phyloP scores from a whole-genome alignment of 1,284 basidiomycete genomes.

The Malassezia obtusa region DNA sequence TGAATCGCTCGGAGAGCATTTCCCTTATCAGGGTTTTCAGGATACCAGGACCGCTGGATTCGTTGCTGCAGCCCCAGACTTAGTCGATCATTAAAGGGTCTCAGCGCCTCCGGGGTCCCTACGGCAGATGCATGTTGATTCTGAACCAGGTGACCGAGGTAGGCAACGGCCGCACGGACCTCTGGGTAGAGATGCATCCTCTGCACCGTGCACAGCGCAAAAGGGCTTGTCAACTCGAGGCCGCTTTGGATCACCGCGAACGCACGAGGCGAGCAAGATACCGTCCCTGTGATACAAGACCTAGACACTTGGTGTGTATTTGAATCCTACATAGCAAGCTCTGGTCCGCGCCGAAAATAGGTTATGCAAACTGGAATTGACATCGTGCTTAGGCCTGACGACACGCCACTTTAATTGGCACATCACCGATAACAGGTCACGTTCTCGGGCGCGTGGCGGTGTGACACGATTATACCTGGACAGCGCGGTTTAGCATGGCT shows the following conservation, averaged over 20 bases:
- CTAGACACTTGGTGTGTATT: too few species aligned
- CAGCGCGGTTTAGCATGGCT: not conserved
- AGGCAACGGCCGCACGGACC: not conserved
- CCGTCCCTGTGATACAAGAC: too few species aligned
- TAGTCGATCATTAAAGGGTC: not conserved
- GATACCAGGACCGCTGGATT: not conserved
- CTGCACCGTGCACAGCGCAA: too few species aligned
- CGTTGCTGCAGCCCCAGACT: not conserved
- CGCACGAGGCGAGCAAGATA: too few species aligned
- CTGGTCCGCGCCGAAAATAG: not conserved
- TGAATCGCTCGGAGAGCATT: not conserved
- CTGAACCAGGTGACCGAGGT: not conserved
- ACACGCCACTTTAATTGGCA: not conserved
- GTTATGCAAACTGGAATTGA: too few species aligned
- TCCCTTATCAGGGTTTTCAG: not conserved
- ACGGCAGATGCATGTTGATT: not conserved
- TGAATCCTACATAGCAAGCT: too few species aligned
- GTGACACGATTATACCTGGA: not conserved
- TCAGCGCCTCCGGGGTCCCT: not conserved
- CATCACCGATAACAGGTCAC: not conserved
- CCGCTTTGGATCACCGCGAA: too few species aligned
- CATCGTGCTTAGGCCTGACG: not conserved
- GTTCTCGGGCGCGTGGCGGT: not conserved
- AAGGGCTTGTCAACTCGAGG: too few species aligned
- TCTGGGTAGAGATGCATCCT: not conserved